A percentile compares a stretch with the other conserved stretches of the same genome.
Conservation (phyloP, 495 filamentous ascomycete species). For the Trichoderma virens region DNA sequence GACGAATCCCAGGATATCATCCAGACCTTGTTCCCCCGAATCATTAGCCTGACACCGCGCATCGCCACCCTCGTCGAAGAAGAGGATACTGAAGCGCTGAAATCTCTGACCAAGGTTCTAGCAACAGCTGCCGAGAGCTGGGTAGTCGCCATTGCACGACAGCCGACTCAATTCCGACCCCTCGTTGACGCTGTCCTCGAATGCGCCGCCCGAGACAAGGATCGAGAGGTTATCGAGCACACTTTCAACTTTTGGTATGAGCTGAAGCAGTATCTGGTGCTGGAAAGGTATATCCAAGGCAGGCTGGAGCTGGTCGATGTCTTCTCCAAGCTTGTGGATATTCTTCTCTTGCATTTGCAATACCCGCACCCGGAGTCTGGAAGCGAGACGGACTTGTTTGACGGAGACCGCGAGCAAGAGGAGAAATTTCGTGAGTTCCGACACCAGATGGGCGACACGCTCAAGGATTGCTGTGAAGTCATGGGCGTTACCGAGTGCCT, state of each 20-base stretch:
- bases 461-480: constrained; percentile 95
- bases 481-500: constrained; percentile 88
- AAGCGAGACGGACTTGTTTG: constrained; percentile 78
- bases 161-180: constrained; percentile 72
- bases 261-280: constrained; percentile 86
- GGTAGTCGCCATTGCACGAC: constrained; percentile 79
- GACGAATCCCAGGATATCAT: constrained; percentile 79
- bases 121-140: constrained; percentile 91
- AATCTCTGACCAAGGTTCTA: constrained; percentile 80
- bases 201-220: constrained; percentile 77
- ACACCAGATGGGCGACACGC: constrained; percentile 93
- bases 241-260: constrained; percentile 99
- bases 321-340: constrained; percentile 80
- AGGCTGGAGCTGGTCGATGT: constrained; percentile 66
- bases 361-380: constrained; percentile 70
- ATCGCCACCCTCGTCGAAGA: constrained; percentile 66
- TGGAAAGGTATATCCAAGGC: constrained; percentile 82
- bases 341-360: constrained; percentile 87
- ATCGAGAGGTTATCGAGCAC: constrained; percentile 78
- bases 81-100: constrained; percentile 82
- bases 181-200: constrained; percentile 87
- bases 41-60: constrained; percentile 71
- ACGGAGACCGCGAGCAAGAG: constrained; percentile 90
- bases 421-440: constrained; percentile 96
- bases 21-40: constrained; percentile 71